A percentile compares a stretch with the other conserved stretches of the same genome.
Conservation (phyloP, 2,329 filamentous ascomycete genomes). For the Cadophora gregata region DNA sequence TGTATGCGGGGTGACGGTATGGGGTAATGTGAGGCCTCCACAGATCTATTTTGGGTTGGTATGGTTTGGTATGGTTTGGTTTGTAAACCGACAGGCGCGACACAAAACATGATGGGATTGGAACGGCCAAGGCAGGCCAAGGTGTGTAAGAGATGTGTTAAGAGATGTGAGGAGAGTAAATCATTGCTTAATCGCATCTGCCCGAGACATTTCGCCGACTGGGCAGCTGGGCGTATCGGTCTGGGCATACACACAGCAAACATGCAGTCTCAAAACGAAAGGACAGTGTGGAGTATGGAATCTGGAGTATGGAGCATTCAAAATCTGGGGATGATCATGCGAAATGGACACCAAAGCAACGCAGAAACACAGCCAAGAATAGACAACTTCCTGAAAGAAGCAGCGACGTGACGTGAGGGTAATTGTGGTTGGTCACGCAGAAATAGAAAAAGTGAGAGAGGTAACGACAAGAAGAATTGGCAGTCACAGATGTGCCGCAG, state of each 20-base stretch:
- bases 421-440: not conserved
- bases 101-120: not conserved
- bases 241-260: too few species aligned
- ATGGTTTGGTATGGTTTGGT: too few species aligned
- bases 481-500: constrained; percentile 1
- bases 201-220: not conserved
- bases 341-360: not conserved
- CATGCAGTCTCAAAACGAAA: too few species aligned
- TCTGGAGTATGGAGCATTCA: not conserved
- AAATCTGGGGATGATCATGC: not conserved
- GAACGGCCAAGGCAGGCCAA: not conserved
- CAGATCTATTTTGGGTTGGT: not conserved
- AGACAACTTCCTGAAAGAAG: not conserved
- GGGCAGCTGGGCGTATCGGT: not conserved
- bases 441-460: not conserved
- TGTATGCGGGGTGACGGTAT: not conserved
- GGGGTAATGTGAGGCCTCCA: not conserved
- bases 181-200: not conserved
- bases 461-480: constrained; percentile 1
- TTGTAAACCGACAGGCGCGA: not conserved
- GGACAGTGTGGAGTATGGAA: too few species aligned
- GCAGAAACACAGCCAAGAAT: constrained; percentile 8
- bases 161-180: not conserved
- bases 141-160: not conserved
- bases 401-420: not conserved